These are phyloP conservation scores for Fusarium nygamai DNA, from an alignment of 2,329 filamentous ascomycete genomes.

Conservation along the genomic window DNA sequence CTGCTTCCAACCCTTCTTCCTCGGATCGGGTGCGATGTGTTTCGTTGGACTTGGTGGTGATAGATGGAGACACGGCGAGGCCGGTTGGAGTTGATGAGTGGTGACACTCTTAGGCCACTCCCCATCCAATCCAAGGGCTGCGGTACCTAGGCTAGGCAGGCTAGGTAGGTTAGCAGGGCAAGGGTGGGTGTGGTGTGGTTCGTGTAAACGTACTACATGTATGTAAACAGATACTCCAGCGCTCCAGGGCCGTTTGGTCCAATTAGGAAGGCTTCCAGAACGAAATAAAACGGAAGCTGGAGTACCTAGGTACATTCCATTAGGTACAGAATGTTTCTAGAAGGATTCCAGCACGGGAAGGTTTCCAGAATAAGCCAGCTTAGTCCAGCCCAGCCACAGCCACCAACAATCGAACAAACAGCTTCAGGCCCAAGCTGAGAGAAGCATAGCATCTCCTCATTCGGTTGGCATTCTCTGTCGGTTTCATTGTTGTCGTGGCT, in stretches of 20 bases:
- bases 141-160: not conserved
- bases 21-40: not conserved
- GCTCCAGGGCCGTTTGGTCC: not conserved
- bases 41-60: constrained; percentile 28
- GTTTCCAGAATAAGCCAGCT: not conserved
- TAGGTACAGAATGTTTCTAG: constrained; percentile 24
- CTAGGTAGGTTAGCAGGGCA: not conserved
- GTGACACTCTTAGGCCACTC: constrained; percentile 22
- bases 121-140: constrained; percentile 11
- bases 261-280: constrained; percentile 43
- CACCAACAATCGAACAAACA: not conserved
- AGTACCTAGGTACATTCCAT: too few species aligned
- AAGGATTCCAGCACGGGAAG: constrained; percentile 22
- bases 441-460: not conserved
- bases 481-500: not conserved
- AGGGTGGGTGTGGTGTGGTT: constrained; percentile 25
- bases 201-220: constrained; percentile 12
- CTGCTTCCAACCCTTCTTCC: not conserved
- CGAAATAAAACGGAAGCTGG: not conserved
- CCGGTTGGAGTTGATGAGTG: constrained; percentile 36
- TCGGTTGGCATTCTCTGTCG: not conserved
- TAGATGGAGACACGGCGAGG: constrained; percentile 44
- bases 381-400: not conserved
- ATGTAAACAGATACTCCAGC: not conserved
- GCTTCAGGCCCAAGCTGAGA: not conserved